Base-by-base conservation (phyloP, 2,329 filamentous ascomycete species). In the Colletotrichum melonis region DNA sequence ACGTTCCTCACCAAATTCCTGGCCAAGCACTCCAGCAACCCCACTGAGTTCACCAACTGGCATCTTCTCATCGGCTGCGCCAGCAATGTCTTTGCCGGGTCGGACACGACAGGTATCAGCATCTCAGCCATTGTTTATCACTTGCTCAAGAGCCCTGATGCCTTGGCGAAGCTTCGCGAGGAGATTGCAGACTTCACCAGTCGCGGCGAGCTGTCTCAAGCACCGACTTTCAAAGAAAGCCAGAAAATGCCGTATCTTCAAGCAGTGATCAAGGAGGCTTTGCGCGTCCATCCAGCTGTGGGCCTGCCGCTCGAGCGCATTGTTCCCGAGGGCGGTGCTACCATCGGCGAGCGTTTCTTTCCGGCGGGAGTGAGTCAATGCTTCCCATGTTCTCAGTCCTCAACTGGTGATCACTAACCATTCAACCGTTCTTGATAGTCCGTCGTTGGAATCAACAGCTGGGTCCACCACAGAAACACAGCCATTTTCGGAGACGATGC, bases 241-340 rank as follows among this genome's bases (percentile, higher is more conserved):
- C 83, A 81, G 19, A 80, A 78, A 59, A 78, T 88, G 77, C 86
- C 86, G 0, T 91, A 89, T 73, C 81, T 90, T 19, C 84, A 89
- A 72, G 88, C 87, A 0, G 84, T 86, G 3, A 85, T 90, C 52
- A 88, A 88, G 64, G 88, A 90, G 76, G 85, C 86, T 0, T 78
- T 90, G 22, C 84, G 89, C 16, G 79, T 90, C 24, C 85, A 88
- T 63, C 83, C 88, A 1, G 84, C 86, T 0, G 83, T 84, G 0
- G 87, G 86, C 4, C 78, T 89, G 12, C 84, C 87, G 3, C 78
- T 89, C n/a, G 85, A 86, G 77, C 82, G 88, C 5, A 80, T 84
- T 0, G 87, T 89, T 0, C 86, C 87, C 0, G 69, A 81, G 2
- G 83, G 81, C 0, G 88, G 88, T 0, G 80, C 81, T 0, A 81